Percentiles rank a stretch among this genome's conserved stretches.
Conservation (phyloP, 2,329 filamentous ascomycete species). For the Beauveria scarabaeidicola region DNA sequence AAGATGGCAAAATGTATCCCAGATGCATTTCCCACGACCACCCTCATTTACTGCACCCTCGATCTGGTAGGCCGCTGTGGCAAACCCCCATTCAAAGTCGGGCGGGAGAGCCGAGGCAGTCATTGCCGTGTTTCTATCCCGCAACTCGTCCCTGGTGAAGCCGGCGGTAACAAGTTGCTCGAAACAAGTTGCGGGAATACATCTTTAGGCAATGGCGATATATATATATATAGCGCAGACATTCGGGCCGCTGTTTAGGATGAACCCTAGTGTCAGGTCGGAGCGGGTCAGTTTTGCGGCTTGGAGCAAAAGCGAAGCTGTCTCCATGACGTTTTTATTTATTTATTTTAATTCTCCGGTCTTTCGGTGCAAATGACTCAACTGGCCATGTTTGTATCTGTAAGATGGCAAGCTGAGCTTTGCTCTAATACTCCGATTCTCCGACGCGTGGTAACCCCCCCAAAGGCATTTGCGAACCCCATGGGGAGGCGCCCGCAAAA, state of each 20-base stretch:
- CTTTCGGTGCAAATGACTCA: neutral
- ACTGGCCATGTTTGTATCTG: neutral
- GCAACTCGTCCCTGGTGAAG: neutral
- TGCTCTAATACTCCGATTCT: slow-evolving; percentile 6
- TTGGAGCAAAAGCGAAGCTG: neutral
- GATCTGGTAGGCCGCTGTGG: slow-evolving; percentile 36
- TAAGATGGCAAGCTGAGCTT: neutral
- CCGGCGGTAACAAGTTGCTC: neutral
- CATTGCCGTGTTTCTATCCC: neutral
- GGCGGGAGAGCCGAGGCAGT: slow-evolving; percentile 19
- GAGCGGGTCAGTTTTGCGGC: neutral
- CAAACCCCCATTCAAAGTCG: slow-evolving; percentile 33
- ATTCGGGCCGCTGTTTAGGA: neutral
- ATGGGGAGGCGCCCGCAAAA: neutral
- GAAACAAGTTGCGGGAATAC: neutral
- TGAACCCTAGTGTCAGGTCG: neutral
- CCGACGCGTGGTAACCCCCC: neutral
- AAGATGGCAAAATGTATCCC: slow-evolving; percentile 34
- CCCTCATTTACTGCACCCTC: slow-evolving; percentile 34
- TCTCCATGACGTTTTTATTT: neutral
- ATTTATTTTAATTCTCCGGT: slow-evolving; percentile 7
- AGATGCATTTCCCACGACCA: slow-evolving; percentile 34
- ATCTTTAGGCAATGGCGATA: neutral
- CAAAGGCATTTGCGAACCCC: neutral
- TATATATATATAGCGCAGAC: slow-evolving; percentile 1